Conservation (phyloP, 768 basidiomycete species). For the Mycena belliarum region DNA sequence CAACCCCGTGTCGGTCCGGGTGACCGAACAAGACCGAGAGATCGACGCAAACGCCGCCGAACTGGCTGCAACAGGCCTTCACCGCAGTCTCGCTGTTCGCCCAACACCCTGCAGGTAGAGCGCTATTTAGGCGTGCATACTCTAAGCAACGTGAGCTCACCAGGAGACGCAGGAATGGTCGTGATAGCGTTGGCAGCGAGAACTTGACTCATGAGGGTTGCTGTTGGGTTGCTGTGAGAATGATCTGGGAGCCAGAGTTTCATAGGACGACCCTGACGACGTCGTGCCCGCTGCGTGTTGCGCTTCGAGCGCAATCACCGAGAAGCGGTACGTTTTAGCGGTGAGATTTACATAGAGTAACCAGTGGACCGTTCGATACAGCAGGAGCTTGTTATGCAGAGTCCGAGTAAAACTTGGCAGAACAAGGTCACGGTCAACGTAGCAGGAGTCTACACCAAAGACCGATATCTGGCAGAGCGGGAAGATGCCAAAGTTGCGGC, state of each 20-base stretch:
- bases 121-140: neutral
- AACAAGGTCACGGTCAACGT: too few species aligned
- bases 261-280: neutral
- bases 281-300: neutral
- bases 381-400: too few species aligned
- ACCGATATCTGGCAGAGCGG: too few species aligned
- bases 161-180: neutral
- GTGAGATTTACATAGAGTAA: neutral
- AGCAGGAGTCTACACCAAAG: too few species aligned
- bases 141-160: neutral
- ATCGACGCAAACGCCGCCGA: too few species aligned
- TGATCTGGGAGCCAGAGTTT: neutral
- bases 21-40: too few species aligned
- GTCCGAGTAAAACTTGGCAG: too few species aligned
- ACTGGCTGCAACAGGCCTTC: conserved; percentile 1
- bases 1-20: too few species aligned
- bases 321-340: neutral
- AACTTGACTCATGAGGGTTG: neutral
- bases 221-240: too few species aligned
- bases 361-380: too few species aligned
- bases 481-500: too few species aligned
- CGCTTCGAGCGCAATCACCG: neutral
- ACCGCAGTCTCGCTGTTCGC: conserved; percentile 13
- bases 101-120: conserved; percentile 9
- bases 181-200: neutral